Base-by-base conservation (phyloP, 352 stramenopile genomes). In the Phytophthora uliginosa region DNA sequence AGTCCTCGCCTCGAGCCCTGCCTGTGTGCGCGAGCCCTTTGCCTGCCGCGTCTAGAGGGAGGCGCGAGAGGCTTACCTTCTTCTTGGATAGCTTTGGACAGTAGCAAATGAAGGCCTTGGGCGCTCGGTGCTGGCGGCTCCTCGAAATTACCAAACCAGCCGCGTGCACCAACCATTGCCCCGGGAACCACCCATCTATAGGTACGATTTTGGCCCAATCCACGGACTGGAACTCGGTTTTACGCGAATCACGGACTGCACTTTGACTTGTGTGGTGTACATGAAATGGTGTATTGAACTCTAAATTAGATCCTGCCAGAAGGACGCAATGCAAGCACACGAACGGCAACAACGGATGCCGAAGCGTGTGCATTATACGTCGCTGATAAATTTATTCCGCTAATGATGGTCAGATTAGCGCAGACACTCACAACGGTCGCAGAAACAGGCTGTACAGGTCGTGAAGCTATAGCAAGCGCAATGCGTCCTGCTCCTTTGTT, bases 11-110 rank as follows among this genome's bases (percentile, higher is more conserved):
- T 4, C 20, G 34, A 13, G 20, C 59, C 48, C 45, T 31, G 47
- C 45, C 45, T 13, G 48, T 42, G 7, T 17, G 33, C 26, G 40
- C 20, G 28, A 31, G 28, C 4, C 28, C 28, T 5, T 31, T 31
- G 22, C 12, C 28, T 1, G 42, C 42, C 42, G 48, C 42, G 53
- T 63, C 38, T 22, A 76, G 28, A 66, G 38, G 13, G 50, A 67
- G 38, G 40, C 24, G 48, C 24, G 5, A 34, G 15, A 50, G 7
- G 58, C 83, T 85, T 86, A 88, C 82, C 82, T 87, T 93, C 79
- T 92, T 93, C 85, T 84, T 86, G 82, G 81, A 92, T 93, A 91
- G 86, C 86, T 94, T 94, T 92, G 86, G 86, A 94, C 86, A 92
- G 86, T 91, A 92, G 83, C 83, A 89, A 92, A 89, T 91, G 80